phyloP scores from a whole-genome alignment of 768 basidiomycete species.

The Mycena filopes region DNA sequence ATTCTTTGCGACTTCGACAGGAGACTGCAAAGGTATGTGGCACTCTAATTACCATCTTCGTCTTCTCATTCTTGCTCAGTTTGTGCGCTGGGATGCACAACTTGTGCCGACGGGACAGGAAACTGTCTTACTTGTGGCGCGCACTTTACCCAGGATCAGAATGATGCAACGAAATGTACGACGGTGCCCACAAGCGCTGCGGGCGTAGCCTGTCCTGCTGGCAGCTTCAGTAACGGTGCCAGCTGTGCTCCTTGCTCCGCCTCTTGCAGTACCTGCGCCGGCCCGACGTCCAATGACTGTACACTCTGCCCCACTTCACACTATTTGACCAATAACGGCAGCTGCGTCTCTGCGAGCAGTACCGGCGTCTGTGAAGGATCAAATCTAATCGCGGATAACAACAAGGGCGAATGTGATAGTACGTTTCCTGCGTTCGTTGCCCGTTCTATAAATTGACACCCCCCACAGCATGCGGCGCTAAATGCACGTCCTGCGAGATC shows the following conservation, averaged over 20 bases:
- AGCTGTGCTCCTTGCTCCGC: constrained; percentile 70
- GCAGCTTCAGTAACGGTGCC: constrained; percentile 67
- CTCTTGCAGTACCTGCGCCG: constrained; percentile 77
- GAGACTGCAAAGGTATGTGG: constrained; percentile 76
- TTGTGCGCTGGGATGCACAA: constrained; percentile 77
- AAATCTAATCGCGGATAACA: constrained; percentile 80
- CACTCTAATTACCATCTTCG: constrained; percentile 7
- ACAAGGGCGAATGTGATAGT: constrained; percentile 89
- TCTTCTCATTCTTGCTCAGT: constrained; percentile 50
- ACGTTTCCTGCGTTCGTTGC: constrained; percentile 42
- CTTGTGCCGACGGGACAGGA: constrained; percentile 76
- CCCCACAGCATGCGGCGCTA: constrained; percentile 77
- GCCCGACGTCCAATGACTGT: constrained; percentile 75
- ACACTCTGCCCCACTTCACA: constrained; percentile 71
- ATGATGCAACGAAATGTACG: constrained; percentile 75
- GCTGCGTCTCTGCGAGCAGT: constrained; percentile 71
- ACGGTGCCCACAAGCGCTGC: constrained; percentile 59
- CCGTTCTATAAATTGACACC: constrained; percentile 8
- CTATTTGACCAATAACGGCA: constrained; percentile 69
- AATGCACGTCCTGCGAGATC: constrained; percentile 83
- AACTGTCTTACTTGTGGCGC: constrained; percentile 76
- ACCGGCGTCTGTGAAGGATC: constrained; percentile 81
- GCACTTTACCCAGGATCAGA: constrained; percentile 75
- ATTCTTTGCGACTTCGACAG: constrained; percentile 76
- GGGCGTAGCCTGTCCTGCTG: constrained; percentile 70